Base-by-base conservation (phyloP, 768 basidiomycete genomes). In the Hericium coralloides region DNA sequence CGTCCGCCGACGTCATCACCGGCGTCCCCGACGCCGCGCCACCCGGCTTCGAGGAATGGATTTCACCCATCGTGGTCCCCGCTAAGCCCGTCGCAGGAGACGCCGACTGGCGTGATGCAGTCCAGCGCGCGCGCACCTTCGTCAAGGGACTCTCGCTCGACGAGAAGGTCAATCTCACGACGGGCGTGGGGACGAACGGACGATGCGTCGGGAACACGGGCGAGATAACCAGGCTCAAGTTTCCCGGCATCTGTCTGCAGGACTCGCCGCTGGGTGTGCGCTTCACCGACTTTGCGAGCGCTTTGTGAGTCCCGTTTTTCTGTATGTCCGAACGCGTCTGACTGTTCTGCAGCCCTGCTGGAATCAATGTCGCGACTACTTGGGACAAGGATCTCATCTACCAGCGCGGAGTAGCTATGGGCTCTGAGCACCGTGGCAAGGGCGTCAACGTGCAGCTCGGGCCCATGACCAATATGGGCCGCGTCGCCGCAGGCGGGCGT, bases 391-490 rank as follows among this genome's bases (percentile, higher is more conserved):
- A 77, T 10, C 75, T 95, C 36, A 83, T 95, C 55, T 87, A 92
- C 53, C 70, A 73, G 15, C 84, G 93, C 25, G 93, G 89, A 2
- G 65, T 81, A 3, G 84, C 80, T 43, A 87, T 97, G 82, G 94
- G 92, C 18, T 65, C 76, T 55, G 95, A 98, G 68, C 87, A 90
- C 71, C 77, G 77, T 56, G 83, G 81, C 25, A 93, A 95, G 66
- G 95, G 95, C 22, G 84, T 90, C 49, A 81, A 97, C 63, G 73
- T 95, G 51, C 86, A 84, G 10, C 77, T 95, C 2, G 75, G 79
- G 26, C 80, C 91, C 0, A 89, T 89, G 86, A 93, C 91, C 83
- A 93, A 94, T 67, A 80, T 95, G 74, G 89, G 86, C 3, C 81
- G 89, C 17, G 70, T 85, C 18, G 84, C 88, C 2, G 76, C 81